Base-by-base conservation (phyloP, 2,329 filamentous ascomycete genomes). In the Claviceps sorghi region DNA sequence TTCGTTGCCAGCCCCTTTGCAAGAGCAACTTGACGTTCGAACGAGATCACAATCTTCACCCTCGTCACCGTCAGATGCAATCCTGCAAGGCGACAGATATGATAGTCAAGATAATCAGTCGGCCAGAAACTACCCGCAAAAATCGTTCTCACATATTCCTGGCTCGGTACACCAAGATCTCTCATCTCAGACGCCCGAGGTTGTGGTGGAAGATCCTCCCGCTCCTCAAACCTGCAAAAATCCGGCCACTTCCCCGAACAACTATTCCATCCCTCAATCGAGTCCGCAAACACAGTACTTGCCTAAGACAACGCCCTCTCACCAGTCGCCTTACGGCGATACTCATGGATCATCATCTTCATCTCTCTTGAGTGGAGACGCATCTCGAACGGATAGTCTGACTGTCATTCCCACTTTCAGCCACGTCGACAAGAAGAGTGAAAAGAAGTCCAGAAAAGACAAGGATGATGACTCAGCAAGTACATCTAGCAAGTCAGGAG, bases 361-460 rank as follows among this genome's bases (percentile, higher is more conserved):
- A n/a, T 73, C 80, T 30, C 68, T 91, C 2, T 82, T 85, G 22
- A 84, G 84, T 13, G 82, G 81, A 52, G 79, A 74, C 53, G 83
- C 78, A 8, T 69, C 65, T 7, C 79, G 86, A 46, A 91, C 87
- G 1, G 88, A 93, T 65, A 81, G 76, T 48, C 71, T 94, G 15
- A 88, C 87, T 0, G 84, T 89, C 58, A 89, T 93, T 50, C 87
- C 89, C 0, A 91, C 84, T 0, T 72, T 86, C 45, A 72, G 54
- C 61, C 50, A 61, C 72, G 86, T 90, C 53, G 86, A 93, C 51
- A 85, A 81, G 65, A 88, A 85, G 60, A 61, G 72, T 0, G 86
- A 90, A n/a, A 83, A 81, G 64, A 88, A 83, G 59, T 77, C 80
- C 49, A 90, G 84, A 64, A 88, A 86, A 62, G 84, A 89, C 4